phyloP scores from a whole-genome alignment of 257 asterid genomes.

The Solanum tarijense region DNA sequence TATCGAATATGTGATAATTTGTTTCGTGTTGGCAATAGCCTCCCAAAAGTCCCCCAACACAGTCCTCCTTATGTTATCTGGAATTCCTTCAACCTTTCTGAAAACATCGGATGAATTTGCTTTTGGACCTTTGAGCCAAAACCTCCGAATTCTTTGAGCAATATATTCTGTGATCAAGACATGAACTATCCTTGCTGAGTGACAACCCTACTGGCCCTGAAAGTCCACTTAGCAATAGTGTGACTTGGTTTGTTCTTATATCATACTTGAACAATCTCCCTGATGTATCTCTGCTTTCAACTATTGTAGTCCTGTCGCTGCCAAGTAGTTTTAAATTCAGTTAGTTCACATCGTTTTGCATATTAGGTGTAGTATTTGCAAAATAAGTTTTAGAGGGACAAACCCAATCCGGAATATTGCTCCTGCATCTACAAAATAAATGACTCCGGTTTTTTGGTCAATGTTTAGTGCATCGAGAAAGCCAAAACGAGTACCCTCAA shows the following conservation, averaged over 20 bases:
- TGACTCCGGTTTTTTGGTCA: constrained; percentile 24
- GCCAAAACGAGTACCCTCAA: constrained; percentile 20
- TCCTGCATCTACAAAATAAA: constrained; percentile 42
- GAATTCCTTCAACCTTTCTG: neutral
- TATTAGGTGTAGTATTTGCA: neutral
- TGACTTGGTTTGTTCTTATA: neutral
- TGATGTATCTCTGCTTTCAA: neutral
- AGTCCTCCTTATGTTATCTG: neutral
- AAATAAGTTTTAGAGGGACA: neutral
- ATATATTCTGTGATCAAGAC: neutral
- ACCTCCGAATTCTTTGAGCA: neutral
- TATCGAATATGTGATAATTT: neutral
- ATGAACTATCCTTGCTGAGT: neutral
- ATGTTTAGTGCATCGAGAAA: constrained; percentile 33
- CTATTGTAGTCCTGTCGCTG: neutral
- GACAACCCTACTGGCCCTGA: neutral
- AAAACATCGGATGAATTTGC: neutral
- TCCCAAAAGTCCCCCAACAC: neutral
- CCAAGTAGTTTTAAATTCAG: neutral
- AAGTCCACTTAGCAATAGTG: neutral
- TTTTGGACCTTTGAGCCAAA: neutral
- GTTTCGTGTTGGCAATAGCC: neutral
- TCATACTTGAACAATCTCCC: constrained; percentile 4
- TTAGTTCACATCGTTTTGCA: neutral
- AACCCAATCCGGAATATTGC: constrained; percentile 1